These are phyloP conservation scores for Podospora sp. DNA, from an alignment of 495 filamentous ascomycete genomes.

Conservation along the genomic window DNA sequence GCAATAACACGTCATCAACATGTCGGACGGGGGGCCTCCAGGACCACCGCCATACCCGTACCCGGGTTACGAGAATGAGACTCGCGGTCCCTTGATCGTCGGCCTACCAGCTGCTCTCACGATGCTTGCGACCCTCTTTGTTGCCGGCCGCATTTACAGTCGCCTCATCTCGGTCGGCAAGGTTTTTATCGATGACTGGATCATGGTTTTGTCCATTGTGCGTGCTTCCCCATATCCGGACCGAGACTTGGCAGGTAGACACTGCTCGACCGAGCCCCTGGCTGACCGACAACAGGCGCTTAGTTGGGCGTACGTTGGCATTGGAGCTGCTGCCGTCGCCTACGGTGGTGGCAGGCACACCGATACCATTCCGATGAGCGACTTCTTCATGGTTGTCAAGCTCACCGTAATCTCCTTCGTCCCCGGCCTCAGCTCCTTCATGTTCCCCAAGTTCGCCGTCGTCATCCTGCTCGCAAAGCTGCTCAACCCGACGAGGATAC, in stretches of 20 bases:
- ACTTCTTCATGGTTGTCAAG: slow-evolving; percentile 17
- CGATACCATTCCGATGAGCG: slow-evolving; percentile 5
- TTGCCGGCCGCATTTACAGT: slow-evolving; percentile 26
- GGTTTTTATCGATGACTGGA: slow-evolving; percentile 22
- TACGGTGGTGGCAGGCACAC: slow-evolving; percentile 29
- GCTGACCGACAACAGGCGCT: too few species aligned
- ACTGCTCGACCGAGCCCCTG: too few species aligned
- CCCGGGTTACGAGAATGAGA: slow-evolving; percentile 23
- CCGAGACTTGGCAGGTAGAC: too few species aligned
- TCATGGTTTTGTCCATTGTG: slow-evolving; percentile 20
- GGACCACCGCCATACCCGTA: background rate
- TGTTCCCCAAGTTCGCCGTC: slow-evolving; percentile 33
- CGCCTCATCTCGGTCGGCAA: slow-evolving; percentile 20
- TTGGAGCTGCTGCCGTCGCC: slow-evolving; percentile 18
- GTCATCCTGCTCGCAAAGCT: slow-evolving; percentile 30
- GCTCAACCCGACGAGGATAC: slow-evolving; percentile 23
- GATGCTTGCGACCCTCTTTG: slow-evolving; percentile 24
- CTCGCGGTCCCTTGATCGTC: slow-evolving; percentile 26
- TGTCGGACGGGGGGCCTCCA: too few species aligned
- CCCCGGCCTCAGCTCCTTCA: slow-evolving; percentile 31
- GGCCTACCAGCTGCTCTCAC: slow-evolving; percentile 21
- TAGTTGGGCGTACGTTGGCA: slow-evolving; percentile 18
- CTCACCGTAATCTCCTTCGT: slow-evolving; percentile 30
- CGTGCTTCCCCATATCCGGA: background rate
- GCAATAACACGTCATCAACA: too few species aligned